These are phyloP conservation scores for Delonix regia DNA, from an alignment of 306 rosid genomes.

Conservation along the genomic window DNA sequence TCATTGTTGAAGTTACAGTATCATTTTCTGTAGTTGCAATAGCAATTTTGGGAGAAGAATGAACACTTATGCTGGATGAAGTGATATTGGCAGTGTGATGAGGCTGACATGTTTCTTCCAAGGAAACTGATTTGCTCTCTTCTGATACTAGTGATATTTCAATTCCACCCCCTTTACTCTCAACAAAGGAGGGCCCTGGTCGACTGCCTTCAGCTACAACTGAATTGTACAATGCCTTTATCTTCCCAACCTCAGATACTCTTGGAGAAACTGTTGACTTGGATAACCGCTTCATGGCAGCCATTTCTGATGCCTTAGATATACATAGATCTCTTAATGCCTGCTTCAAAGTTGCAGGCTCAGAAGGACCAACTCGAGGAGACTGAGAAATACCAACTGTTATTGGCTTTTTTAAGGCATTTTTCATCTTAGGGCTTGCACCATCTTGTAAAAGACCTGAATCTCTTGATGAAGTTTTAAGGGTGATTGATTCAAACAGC, in stretches of 20 bases:
- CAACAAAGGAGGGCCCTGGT: slow-evolving; percentile 45
- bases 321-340: slow-evolving; percentile 89
- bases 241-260: slow-evolving; percentile 85
- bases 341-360: slow-evolving; percentile 78
- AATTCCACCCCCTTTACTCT: slow-evolving; percentile 48
- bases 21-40: slow-evolving; percentile 34
- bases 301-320: slow-evolving; percentile 98
- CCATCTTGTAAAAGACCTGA: slow-evolving; percentile 54
- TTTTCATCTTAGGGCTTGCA: slow-evolving; percentile 61
- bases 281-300: slow-evolving; percentile 85
- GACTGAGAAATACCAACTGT: slow-evolving; percentile 64
- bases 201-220: slow-evolving; percentile 67
- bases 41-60: slow-evolving; percentile 50
- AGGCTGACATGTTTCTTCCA: slow-evolving; percentile 44
- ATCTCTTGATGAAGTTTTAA: slow-evolving; percentile 66
- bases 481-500: slow-evolving; percentile 67
- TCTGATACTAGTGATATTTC: slow-evolving; percentile 61
- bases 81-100: slow-evolving; percentile 42
- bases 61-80: slow-evolving; percentile 47
- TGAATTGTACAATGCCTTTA: slow-evolving; percentile 79
- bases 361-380: slow-evolving; percentile 69
- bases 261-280: slow-evolving; percentile 73
- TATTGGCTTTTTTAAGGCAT: slow-evolving; percentile 76
- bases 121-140: slow-evolving; percentile 52
- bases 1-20: slow-evolving; percentile 28